A percentile compares a stretch with the other conserved stretches of the same genome.
phyloP scores from a whole-genome alignment of 83 land plant genomes.

The Picea abies region DNA sequence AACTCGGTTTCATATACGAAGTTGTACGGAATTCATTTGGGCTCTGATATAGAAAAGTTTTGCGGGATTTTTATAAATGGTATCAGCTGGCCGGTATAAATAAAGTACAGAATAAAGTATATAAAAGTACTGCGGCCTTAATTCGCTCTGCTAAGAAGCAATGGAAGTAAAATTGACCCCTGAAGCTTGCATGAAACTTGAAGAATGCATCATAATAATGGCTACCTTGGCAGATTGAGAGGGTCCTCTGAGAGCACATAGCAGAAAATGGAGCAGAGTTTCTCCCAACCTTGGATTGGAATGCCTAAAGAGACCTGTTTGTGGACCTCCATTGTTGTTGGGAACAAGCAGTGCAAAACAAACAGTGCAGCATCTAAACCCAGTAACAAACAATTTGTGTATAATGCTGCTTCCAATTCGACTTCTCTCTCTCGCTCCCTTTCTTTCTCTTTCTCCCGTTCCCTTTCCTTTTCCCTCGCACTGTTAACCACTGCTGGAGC shows the following conservation, averaged over 20 bases:
- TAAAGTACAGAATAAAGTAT: too few species aligned
- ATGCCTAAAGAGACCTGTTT: constrained; percentile 86
- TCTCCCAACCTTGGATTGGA: constrained; percentile 96
- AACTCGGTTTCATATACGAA: too few species aligned
- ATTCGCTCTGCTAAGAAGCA: too few species aligned
- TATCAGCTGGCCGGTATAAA: too few species aligned
- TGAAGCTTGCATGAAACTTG: not conserved
- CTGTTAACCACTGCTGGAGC: too few species aligned
- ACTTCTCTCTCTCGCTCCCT: constrained; percentile 89
- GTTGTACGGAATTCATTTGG: too few species aligned
- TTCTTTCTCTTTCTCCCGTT: constrained; percentile 67
- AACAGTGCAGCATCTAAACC: constrained; percentile 97
- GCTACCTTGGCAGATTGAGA: constrained; percentile 78
- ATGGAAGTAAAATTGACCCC: too few species aligned
- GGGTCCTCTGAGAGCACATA: constrained; percentile 88
- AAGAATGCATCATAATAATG: not conserved
- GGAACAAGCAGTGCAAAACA: constrained; percentile 47
- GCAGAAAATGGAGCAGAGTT: constrained; percentile 86
- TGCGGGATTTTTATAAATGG: too few species aligned
- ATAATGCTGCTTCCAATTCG: constrained; percentile 92
- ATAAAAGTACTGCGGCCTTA: too few species aligned
- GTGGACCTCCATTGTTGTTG: constrained; percentile 33
- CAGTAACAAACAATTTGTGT: constrained; percentile 90
- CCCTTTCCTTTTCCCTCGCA: constrained; percentile 17
- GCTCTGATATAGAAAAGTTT: too few species aligned